Evolutionary conservation across 495 filamentous ascomycete species (phyloP).

Genomic region (Jackrogersella minutella): DNA sequence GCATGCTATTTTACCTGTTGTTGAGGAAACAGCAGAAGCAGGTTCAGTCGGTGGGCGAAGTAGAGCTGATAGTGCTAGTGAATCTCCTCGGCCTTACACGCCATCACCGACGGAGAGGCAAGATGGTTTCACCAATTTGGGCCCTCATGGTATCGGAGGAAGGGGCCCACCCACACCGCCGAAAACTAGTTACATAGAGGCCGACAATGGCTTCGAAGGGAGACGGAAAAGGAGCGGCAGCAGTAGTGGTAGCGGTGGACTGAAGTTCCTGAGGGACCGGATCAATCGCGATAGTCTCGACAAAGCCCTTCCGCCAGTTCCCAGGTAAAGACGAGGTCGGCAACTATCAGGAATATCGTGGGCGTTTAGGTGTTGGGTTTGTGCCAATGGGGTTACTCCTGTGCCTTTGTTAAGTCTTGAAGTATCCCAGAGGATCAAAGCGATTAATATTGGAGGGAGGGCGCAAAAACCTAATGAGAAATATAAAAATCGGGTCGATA

Average conservation of each 20-base stretch:
- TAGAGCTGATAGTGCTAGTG: constrained; percentile 53
- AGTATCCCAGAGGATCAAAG: constrained; percentile 36
- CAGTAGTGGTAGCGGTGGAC: constrained; percentile 19
- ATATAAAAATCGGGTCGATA: constrained; percentile 38
- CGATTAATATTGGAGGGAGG: constrained; percentile 34
- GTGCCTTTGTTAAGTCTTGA: constrained; percentile 27
- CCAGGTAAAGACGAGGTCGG: constrained; percentile 40
- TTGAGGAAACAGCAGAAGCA: constrained; percentile 89
- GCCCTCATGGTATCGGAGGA: constrained; percentile 48
- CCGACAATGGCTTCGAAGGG: constrained; percentile 48
- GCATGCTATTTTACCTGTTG: constrained; percentile 79
- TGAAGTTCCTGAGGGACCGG: constrained; percentile 29
- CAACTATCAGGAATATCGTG: neutral
- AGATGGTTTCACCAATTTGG: constrained; percentile 54
- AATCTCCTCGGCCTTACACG: constrained; percentile 52
- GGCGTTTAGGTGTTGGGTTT: constrained; percentile 25
- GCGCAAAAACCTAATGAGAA: constrained; percentile 46
- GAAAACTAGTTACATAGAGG: constrained; percentile 52
- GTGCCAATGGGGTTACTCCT: constrained; percentile 5
- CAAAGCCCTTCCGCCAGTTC: constrained; percentile 65
- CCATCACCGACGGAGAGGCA: constrained; percentile 53
- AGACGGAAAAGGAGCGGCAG: constrained; percentile 23
- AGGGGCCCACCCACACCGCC: constrained; percentile 54
- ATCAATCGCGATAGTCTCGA: constrained; percentile 57
- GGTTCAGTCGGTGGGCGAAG: constrained; percentile 68